A percentile compares a stretch with the other conserved stretches of the same genome.
Evolutionary conservation across 202 grass and related monocot species (phyloP).

Genomic region (Bolboschoenoplectus hybrid): DNA sequence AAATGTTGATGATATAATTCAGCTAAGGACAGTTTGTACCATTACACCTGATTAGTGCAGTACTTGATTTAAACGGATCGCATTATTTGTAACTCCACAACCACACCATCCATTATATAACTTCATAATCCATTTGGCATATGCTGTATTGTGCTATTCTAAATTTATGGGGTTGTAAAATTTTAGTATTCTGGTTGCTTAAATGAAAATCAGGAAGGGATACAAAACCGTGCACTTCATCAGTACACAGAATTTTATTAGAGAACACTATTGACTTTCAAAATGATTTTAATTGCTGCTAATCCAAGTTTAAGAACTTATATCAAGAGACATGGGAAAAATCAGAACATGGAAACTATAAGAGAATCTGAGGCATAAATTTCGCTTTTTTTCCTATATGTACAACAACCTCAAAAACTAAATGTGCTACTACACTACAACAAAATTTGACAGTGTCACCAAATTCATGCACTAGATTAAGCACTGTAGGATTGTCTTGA

Average conservation of each 20-base stretch:
- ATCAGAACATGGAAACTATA: conserved; percentile 4
- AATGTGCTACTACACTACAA: neutral
- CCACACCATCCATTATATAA: neutral
- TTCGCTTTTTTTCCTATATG: neutral
- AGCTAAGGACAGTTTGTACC: neutral
- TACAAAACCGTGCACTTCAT: too few relatives aligned
- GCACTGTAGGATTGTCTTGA: neutral
- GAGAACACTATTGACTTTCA: neutral
- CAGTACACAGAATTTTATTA: neutral
- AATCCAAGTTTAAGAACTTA: neutral
- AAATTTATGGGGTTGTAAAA: neutral
- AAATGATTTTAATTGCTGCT: conserved; percentile 11
- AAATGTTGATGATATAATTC: neutral
- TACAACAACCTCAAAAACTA: conserved; percentile 30
- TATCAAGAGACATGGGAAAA: neutral
- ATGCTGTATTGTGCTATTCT: neutral
- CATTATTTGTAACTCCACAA: neutral
- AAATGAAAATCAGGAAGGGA: too few relatives aligned
- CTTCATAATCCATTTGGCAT: neutral
- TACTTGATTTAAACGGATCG: neutral
- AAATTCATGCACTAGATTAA: conserved; percentile 17
- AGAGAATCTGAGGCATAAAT: neutral
- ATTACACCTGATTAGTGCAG: neutral
- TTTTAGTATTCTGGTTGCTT: neutral
- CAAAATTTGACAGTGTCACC: conserved; percentile 10